Base-by-base conservation (phyloP, 2,329 filamentous ascomycete genomes). In the Trichoderma cornu-damae region DNA sequence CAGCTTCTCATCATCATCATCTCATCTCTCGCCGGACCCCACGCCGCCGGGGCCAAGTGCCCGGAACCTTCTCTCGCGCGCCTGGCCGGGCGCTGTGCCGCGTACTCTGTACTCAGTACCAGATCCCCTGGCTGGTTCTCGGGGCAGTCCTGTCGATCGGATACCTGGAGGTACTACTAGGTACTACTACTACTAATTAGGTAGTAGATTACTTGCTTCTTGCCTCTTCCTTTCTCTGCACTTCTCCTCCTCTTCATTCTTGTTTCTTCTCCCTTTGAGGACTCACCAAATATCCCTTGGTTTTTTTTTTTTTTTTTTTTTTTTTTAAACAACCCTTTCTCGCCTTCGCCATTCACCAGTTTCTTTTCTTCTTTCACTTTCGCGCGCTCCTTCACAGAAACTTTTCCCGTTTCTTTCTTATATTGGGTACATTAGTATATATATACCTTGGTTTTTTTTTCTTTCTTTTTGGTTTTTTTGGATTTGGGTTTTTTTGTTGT, bases 321-420 rank as follows among this genome's bases (percentile, higher is more conserved):
- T n/a, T n/a, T n/a, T n/a, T n/a, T n/a, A n/a, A n/a, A n/a, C n/a
- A n/a, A n/a, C n/a, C n/a, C n/a, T 22, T 28, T 18, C 34, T 35
- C n/a, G 16, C 16, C 20, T 38, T 47, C 38, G 28, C 12, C 32
- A 24, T 34, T 42, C 40, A 28, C 22, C 24, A 12, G 4, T 20
- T 26, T 32, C 18, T 52, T 43, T 9, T 42, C 12, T 40, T 42
- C 32, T 38, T 42, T n/a, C 16, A 4, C 40, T 32, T 58, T 37
- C 51, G 16, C 50, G 18, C 48, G 14, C 38, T 51, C 42, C 55
- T 52, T 52, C 16, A 26, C 32, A 16, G 44, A 40, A 42, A 34
- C 43, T 32, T 53, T 37, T 4, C 22, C 22, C 30, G 44, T 51
- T 44, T 40, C 32, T 51, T n/a, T 53, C 56, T 61, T 56, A 58